A percentile compares a stretch with the other conserved stretches of the same genome.
Conservation (phyloP, 306 rosid species). For the Mimosa pudica region DNA sequence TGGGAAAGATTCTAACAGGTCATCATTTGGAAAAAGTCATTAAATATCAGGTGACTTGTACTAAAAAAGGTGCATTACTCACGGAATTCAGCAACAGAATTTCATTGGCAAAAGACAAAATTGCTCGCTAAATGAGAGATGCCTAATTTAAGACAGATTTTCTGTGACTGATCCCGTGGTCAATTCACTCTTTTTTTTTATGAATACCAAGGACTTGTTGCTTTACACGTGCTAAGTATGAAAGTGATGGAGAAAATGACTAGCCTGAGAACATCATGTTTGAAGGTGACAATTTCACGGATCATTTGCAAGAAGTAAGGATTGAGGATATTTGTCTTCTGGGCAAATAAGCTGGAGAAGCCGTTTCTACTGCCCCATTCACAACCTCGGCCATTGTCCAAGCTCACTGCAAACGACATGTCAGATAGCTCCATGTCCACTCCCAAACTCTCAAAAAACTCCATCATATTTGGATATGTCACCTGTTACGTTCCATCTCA, state of each 20-base stretch:
- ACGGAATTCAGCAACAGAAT: too few relatives aligned
- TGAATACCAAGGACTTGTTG: too few relatives aligned
- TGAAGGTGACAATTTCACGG: conserved; percentile 71
- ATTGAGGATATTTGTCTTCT: conserved; percentile 66
- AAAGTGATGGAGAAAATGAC: neutral
- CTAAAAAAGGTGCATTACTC: too few relatives aligned
- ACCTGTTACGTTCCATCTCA: conserved; percentile 58
- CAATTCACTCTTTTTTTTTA: too few relatives aligned
- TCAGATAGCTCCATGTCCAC: conserved; percentile 84
- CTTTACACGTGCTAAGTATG: too few relatives aligned
- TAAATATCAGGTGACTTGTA: too few relatives aligned
- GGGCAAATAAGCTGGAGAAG: conserved; percentile 73
- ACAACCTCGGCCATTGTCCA: conserved; percentile 69
- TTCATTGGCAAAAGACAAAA: too few relatives aligned
- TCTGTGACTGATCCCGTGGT: too few relatives aligned
- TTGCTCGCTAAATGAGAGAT: too few relatives aligned
- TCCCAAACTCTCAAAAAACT: conserved; percentile 77
- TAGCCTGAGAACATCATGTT: conserved; percentile 69
- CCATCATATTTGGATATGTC: conserved; percentile 94
- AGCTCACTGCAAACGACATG: conserved; percentile 83
- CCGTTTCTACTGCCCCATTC: conserved; percentile 96
- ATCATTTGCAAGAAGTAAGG: conserved; percentile 86
- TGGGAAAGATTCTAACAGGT: too few relatives aligned
- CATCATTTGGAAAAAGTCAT: too few relatives aligned
- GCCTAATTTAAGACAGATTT: too few relatives aligned